Evolutionary conservation across 2,329 filamentous ascomycete species (phyloP).

Genomic region (Monosporascus sp.): DNA sequence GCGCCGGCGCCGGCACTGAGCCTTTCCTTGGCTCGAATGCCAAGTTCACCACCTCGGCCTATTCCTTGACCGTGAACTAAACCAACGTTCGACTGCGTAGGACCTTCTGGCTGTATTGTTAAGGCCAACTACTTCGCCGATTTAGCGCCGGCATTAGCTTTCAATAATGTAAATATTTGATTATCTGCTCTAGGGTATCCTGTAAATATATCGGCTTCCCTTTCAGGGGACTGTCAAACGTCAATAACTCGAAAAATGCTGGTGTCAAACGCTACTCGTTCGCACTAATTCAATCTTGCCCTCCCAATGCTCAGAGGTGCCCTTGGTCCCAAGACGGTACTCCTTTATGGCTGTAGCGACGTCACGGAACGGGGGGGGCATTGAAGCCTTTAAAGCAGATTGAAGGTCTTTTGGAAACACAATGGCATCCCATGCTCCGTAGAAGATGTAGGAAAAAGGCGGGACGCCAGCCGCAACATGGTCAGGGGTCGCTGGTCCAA

Average conservation of each 20-base stretch:
- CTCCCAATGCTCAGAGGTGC: conserved; percentile 23
- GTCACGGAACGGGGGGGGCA: conserved; percentile 14
- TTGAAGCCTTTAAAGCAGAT: conserved; percentile 6
- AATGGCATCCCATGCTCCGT: conserved; percentile 48
- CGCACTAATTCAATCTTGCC: conserved; percentile 25
- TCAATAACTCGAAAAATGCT: conserved; percentile 19
- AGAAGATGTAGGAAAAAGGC: conserved; percentile 38
- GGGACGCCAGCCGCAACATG: conserved; percentile 49
- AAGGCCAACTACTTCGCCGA: too few relatives aligned
- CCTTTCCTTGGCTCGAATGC: conserved; percentile 43
- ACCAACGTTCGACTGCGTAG: too few relatives aligned
- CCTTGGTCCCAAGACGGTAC: conserved; percentile 20
- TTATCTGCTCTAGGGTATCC: background rate
- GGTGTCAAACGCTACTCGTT: conserved; percentile 7
- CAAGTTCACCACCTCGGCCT: conserved; percentile 31
- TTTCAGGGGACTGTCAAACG: conserved; percentile 3
- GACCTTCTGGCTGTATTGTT: too few relatives aligned
- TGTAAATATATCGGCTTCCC: background rate
- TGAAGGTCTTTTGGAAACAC: conserved; percentile 29
- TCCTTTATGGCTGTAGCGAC: conserved; percentile 25
- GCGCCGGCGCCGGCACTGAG: conserved; percentile 46
- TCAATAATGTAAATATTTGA: conserved; percentile 1
- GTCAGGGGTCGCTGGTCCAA: conserved; percentile 42
- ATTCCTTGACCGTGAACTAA: background rate
- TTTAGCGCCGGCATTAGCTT: too few relatives aligned